phyloP scores from a whole-genome alignment of 2,329 filamentous ascomycete genomes.

The Tolypocladium inflatum region DNA sequence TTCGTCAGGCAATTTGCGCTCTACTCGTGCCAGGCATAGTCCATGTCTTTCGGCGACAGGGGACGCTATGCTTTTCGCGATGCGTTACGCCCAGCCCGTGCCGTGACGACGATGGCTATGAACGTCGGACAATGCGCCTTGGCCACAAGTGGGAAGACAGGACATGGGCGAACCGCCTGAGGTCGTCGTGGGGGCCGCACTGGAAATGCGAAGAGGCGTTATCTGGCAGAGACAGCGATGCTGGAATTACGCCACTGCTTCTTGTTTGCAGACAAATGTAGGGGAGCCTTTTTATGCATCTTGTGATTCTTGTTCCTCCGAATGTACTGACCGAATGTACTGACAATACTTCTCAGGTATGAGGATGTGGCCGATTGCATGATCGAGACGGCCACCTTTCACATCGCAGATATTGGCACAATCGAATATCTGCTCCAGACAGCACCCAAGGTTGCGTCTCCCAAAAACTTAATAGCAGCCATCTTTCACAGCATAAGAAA shows the following conservation, averaged over 20 bases:
- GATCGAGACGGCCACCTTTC: background rate
- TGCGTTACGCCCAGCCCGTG: background rate
- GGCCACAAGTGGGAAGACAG: background rate
- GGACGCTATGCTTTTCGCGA: background rate
- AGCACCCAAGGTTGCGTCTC: background rate
- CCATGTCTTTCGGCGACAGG: background rate
- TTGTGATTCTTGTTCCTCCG: background rate
- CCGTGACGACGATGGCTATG: background rate
- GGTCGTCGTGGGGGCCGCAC: background rate
- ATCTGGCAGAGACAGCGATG: background rate
- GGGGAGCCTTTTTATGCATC: background rate
- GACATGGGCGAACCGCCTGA: background rate
- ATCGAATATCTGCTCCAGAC: background rate
- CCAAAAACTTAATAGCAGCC: background rate
- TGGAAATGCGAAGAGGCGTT: background rate
- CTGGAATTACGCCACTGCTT: background rate
- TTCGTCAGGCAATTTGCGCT: background rate
- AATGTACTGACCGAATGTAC: background rate
- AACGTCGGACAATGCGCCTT: background rate
- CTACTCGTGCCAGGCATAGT: background rate
- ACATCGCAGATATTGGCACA: background rate
- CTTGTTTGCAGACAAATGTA: background rate
- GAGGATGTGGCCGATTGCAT: background rate
- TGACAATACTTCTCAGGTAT: background rate
- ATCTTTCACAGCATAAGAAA: background rate